Percentiles rank a stretch among this genome's conserved stretches.
Evolutionary conservation across 2,329 filamentous ascomycete genomes (phyloP).

Genomic region (Daldinia sp.): DNA sequence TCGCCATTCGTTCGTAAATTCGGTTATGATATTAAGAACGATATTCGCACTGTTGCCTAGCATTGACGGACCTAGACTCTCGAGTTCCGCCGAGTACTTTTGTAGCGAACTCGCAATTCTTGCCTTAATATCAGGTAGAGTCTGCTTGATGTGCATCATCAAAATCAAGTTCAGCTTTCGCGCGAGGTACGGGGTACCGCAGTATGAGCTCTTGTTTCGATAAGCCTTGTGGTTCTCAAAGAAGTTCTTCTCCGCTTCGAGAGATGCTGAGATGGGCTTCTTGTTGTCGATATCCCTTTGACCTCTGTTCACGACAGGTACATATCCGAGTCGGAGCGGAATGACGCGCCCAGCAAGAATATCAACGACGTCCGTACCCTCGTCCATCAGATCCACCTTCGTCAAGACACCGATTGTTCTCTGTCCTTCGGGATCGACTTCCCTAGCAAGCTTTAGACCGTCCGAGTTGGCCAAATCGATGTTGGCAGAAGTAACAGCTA

Average conservation of each 20-base stretch:
- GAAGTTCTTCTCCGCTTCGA: constrained; percentile 95
- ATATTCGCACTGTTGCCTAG: constrained; percentile 97
- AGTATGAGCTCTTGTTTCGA: constrained; percentile 98
- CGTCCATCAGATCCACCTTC: constrained; percentile 99
- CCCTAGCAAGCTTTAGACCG: constrained; percentile 92
- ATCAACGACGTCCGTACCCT: constrained; percentile 97
- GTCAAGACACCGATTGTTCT: constrained; percentile 98
- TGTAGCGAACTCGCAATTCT: constrained; percentile 93
- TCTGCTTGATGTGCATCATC: constrained; percentile 99
- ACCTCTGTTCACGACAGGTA: constrained; percentile 97
- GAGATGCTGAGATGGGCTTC: constrained; percentile 88
- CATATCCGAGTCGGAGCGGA: constrained; percentile 91
- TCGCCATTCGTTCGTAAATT: constrained; percentile 97
- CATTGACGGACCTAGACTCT: constrained; percentile 89
- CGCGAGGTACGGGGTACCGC: constrained; percentile 95
- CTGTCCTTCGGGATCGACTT: constrained; percentile 97
- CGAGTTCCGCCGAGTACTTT: constrained; percentile 88
- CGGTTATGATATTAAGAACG: constrained; percentile 97
- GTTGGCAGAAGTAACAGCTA: constrained; percentile 96
- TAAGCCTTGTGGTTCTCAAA: constrained; percentile 99
- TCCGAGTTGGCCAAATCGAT: constrained; percentile 99
- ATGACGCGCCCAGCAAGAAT: constrained; percentile 98
- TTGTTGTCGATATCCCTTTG: constrained; percentile 99
- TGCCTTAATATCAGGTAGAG: constrained; percentile 96
- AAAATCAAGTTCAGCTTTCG: constrained; percentile 97